Base-by-base conservation (phyloP, 2,329 filamentous ascomycete genomes). In the Daldinia eschscholtzii region DNA sequence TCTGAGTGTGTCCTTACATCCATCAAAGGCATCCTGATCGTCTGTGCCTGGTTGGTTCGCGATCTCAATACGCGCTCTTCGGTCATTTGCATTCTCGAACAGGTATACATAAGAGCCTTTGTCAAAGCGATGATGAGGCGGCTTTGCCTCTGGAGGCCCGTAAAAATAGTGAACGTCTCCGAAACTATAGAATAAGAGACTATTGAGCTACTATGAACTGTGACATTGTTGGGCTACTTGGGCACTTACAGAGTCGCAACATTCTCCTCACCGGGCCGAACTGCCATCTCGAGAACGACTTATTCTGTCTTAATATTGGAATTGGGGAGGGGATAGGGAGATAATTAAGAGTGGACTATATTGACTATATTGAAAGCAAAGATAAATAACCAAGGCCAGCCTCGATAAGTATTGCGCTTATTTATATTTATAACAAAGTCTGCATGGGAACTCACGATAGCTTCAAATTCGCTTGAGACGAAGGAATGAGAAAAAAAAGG, bases 131-230 rank as follows among this genome's bases (percentile, higher is more conserved):
- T 94, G 91, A 79, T 94, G 92, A n/a, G 86, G 88, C 33, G 92
- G 92, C 64, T 86, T 89, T 64, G 86, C 83, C 5, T 85, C 84
- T 2, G 90, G 89, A n/a, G 89, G 86, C 28, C 87, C 86, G 80
- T 94, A 93, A 80, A 89, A 93, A 80, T 94, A 94, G 79, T 94
- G 92, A 61, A 94, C 78, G 76, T 95, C 92, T 70, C 88, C 91
- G 76, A 93, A 94, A 75, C 92, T 94, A 70, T 70, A 23, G 52
- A 6, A 0, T 30, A 39, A 15, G 62, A 28, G 23, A 28, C 39
- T n/a, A 37, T 61, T 39, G 28, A 30, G 46, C 20, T 57, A 35
- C 13, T 55, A 39, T 55, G 33, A 23, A 39, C 6, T 10, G 13
- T 44, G 35, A 33, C 57, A 52, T 57, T 67, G 55, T 46, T 26